Evolutionary conservation across 1,139 yeast species (phyloP), one percentile per base, ranked within the genome.

Genomic region (Geotrichum klebahnii): DNA sequence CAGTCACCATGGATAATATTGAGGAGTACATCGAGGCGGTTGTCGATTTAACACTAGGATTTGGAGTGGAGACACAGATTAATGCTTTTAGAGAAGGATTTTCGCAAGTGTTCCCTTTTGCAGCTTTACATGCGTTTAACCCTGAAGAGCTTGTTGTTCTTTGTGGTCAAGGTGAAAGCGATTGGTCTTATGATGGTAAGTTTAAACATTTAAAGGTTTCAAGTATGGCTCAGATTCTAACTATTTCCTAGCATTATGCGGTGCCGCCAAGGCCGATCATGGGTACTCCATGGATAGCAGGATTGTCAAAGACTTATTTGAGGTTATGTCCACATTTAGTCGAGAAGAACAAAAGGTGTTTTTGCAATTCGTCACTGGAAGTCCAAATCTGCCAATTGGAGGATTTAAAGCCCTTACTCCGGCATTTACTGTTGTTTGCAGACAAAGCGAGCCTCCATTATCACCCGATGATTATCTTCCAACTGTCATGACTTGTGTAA

Each of bases 401-500:
- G 98, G 98, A 0, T 92, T 92, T 71, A 84, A 83, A 60, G 78
- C 87, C 1, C 72, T 92, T 52, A 75, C 78, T 44, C 98, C 98
- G 0, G 84, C 79, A 48, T 76, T 92, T 50, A 92, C 97, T 0
- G 92, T 92, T 40, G 98, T 92, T 1, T 72, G 89, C 57, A 88
- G 88, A 61, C 60, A 61, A 23, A 78, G 84, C 8, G 96, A 90
- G 80, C 79, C 0, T 62, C 68, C 19, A 64, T 78, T 45, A 67
- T 71, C 51, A 17, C 79, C 88, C n/a, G 96, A 92, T 66, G 90
- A 83, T 56, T 89, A 84, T 61, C 72, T 92, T 53, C 98, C 98
- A 1, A 88, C 96, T 69, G 98, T 92, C 2, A 92, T 92, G 98
- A 92, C 98, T 0, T 92, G 98, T 72, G 97, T 95, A 4, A 92